phyloP scores from a whole-genome alignment of 1,139 yeast genomes.

The Wickerhamomyces sp. region DNA sequence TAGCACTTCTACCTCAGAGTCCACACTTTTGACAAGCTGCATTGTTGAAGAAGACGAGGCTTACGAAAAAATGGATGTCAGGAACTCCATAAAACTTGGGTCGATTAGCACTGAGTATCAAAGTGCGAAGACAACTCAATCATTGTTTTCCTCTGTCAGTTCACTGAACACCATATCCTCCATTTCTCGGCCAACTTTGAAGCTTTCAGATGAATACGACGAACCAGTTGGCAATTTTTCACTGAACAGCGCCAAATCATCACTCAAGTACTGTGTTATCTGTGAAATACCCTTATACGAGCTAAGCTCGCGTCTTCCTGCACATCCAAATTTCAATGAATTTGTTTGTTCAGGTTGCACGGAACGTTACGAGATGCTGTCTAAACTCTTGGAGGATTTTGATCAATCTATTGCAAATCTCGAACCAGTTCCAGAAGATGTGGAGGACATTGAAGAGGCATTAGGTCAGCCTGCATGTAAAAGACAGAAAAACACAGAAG shows the following conservation, averaged over 20 bases:
- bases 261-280: slow-evolving; percentile 52
- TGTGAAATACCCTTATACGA: slow-evolving; percentile 68
- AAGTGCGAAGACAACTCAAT: slow-evolving; percentile 6
- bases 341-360: slow-evolving; percentile 65
- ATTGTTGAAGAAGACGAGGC: slow-evolving; percentile 1
- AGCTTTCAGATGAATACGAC: slow-evolving; percentile 12
- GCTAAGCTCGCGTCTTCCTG: slow-evolving; percentile 40
- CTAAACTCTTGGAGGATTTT: slow-evolving; percentile 32
- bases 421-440: slow-evolving; percentile 11
- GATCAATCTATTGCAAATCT: slow-evolving; percentile 11
- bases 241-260: slow-evolving; percentile 12
- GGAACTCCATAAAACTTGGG: no score
- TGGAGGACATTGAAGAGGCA: slow-evolving; percentile 19
- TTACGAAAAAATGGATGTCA: not conserved
- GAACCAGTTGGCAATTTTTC: slow-evolving; percentile 15
- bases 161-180: slow-evolving; percentile 2
- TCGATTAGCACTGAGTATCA: slow-evolving; percentile 3
- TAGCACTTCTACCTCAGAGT: not conserved
- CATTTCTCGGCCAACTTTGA: slow-evolving; percentile 14
- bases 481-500: slow-evolving; percentile 14
- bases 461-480: slow-evolving; percentile 11
- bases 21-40: slow-evolving; percentile 1
- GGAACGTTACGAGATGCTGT: slow-evolving; percentile 48
- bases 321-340: slow-evolving; percentile 34
- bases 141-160: not conserved